These are phyloP conservation scores for Gymnopilus dilepis DNA, from an alignment of 768 basidiomycete genomes.

Conservation along the genomic window DNA sequence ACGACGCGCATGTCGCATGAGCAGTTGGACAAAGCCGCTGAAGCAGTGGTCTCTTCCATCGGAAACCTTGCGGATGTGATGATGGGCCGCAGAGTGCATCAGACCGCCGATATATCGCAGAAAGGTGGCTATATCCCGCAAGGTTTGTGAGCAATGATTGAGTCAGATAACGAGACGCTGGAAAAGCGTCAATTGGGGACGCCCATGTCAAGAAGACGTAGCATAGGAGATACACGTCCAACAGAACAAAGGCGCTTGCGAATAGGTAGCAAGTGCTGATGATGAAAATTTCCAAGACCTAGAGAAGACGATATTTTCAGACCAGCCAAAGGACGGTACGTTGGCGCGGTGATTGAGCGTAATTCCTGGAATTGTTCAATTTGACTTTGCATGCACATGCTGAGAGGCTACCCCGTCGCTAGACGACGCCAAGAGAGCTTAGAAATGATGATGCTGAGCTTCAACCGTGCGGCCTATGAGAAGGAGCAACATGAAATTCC, in stretches of 20 bases:
- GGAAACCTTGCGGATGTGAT: neutral
- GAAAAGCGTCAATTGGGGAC: no score
- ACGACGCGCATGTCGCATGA: no score
- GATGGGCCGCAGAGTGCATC: neutral
- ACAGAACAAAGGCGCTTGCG: no score
- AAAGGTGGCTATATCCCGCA: no score
- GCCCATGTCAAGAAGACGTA: no score
- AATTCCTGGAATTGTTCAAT: neutral
- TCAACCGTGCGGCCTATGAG: neutral
- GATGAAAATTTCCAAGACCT: neutral
- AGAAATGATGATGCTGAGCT: neutral
- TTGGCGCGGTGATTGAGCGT: neutral
- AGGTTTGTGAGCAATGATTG: no score
- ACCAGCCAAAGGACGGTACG: neutral
- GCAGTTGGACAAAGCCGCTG: neutral
- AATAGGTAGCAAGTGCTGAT: neutral
- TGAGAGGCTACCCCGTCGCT: neutral
- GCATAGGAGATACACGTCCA: neutral
- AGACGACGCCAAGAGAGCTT: neutral
- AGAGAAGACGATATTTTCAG: neutral
- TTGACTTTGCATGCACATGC: neutral
- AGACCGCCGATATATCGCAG: neutral
- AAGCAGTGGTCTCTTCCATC: neutral
- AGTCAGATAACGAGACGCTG: no score
- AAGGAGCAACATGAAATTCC: neutral